Base-by-base conservation (phyloP, 1,139 yeast species). In the Maudiozyma humilis region DNA sequence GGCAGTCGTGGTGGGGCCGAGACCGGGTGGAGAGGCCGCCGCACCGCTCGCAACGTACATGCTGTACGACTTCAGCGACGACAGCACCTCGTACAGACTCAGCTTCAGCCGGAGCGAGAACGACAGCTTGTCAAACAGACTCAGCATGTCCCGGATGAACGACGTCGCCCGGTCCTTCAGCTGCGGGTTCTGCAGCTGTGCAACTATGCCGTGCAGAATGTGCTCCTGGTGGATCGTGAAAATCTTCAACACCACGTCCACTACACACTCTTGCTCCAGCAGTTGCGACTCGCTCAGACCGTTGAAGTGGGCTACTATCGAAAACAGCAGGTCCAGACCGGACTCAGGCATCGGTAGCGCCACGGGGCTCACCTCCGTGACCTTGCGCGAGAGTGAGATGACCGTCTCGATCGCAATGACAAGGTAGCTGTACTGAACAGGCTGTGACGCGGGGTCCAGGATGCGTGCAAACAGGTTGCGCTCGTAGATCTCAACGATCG, bases 71-170 rank as follows among this genome's bases (percentile, higher is more conserved):
- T 79, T 80, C 54, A 81, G 65, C 2, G 84, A 72, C 2, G 79
- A 64, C 34, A 82, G 62, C 38, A 82, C 68, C 57, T 83, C 91
- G 53, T 79, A 80, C 1, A 82, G 63, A 49, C 82, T 63, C 44
- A 82, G 75, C 52, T 74, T 75, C 47, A 82, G 58, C 50, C 75
- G 75, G 40, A 76, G 75, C 52, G 71, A 71, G 32, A 62, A 53
- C 10, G 57, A 56, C 4, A 57, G 49, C 35, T 56, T 58, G n/a
- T 58, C 56, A 38, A 60, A 61, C n/a, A 60, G 41, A 10, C 38
- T 31, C 40, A 52, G 55, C 36, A 59, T 38, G 32, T 43, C 40
- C 13, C 45, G 47, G 12, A 59, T 47, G 25, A 57, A 42, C 5
- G 33, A 15, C 4, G 36, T 36, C 2, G 46, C 37, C 39, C 36